Base-by-base conservation (phyloP, 2,329 filamentous ascomycete genomes). In the Alternaria sp. region DNA sequence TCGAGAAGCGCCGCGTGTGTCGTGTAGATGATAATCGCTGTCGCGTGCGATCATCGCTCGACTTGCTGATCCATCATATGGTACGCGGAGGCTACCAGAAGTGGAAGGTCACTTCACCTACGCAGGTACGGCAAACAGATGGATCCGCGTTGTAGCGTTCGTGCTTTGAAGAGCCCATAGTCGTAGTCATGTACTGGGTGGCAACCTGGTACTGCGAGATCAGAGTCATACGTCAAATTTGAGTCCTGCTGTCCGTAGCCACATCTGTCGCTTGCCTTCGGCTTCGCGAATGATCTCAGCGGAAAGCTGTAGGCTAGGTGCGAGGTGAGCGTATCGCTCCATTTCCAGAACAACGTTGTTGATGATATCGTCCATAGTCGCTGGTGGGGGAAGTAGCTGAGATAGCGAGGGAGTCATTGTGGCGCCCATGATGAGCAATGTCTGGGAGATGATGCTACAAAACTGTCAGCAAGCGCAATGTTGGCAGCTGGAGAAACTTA, bases 271-370 rank as follows among this genome's bases (percentile, higher is more conserved):
- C 69, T 91, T 87, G 71, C 89, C 87, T 77, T 83, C 92, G 8
- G 92, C 92, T 77, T 95, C 92, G 61, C 90, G 89, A 74, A 95
- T 88, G 64, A 95, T 93, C 74, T 95, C 92, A 21, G 90, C 89
- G n/a, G 90, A 90, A 54, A 95, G 83, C 68, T 86, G 87, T 30
- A 95, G 83, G 73, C 91, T 94, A 6, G 92, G 92, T 4, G 92
- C 91, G 30, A 96, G 83, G 69, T 90, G 87, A 0, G 90, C 87
- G 76, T 93, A 91, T 68, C 88, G 86, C 76, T 92, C 90, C 63
- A 94, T 88, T 74, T 95, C 92, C 63, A 88, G 83, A 49, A 94
- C 87, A 50, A 95, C 91, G 61, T 92, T 89, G 73, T 89, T 89
- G 79, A 95, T 92, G 70, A 95, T 93, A 61, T 88, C 85, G 78